These are phyloP conservation scores for Saccharomycopsis amapae DNA, from an alignment of 805 yeast genomes.

Conservation along the genomic window DNA sequence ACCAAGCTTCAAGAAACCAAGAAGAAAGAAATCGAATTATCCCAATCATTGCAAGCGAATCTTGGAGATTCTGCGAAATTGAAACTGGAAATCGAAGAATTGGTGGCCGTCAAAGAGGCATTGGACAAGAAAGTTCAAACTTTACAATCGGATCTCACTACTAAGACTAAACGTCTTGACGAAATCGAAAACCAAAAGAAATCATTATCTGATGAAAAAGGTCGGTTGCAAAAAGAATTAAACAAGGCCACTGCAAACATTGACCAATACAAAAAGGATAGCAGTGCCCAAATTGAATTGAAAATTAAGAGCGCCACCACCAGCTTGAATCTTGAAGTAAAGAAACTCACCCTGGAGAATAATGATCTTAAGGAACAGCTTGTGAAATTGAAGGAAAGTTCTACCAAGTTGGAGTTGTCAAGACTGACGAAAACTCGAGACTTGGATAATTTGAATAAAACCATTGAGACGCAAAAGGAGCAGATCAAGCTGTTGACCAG, in stretches of 20 bases:
- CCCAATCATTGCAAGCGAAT: slow-evolving; percentile 35
- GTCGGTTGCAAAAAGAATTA: slow-evolving; percentile 28
- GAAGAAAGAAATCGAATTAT: slow-evolving; percentile 53
- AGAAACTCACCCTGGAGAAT: slow-evolving; percentile 18
- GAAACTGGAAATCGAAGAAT: slow-evolving; percentile 28
- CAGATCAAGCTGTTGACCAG: slow-evolving; percentile 19
- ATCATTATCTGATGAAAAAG: slow-evolving; percentile 27
- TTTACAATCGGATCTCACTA: slow-evolving; percentile 29
- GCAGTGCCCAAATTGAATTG: slow-evolving; percentile 17
- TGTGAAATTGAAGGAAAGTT: slow-evolving; percentile 24
- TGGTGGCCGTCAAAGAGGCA: slow-evolving; percentile 26
- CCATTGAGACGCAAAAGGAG: slow-evolving; percentile 21
- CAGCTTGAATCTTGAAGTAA: slow-evolving; percentile 17
- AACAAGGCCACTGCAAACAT: slow-evolving; percentile 21
- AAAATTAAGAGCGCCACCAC: slow-evolving; percentile 20
- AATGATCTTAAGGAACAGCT: slow-evolving; percentile 26
- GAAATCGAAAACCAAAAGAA: slow-evolving; percentile 31
- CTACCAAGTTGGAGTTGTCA: slow-evolving; percentile 19
- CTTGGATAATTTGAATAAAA: slow-evolving; percentile 19
- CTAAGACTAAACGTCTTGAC: slow-evolving; percentile 30
- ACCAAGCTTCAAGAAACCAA: slow-evolving; percentile 37
- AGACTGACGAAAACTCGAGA: slow-evolving; percentile 18
- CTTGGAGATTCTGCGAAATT: slow-evolving; percentile 30
- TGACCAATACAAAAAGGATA: slow-evolving; percentile 11
- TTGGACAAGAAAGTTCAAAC: slow-evolving; percentile 29